Evolutionary conservation across 768 basidiomycete species (phyloP), one percentile per base, ranked within the genome.

Genomic region (Daedaleopsis nitida): DNA sequence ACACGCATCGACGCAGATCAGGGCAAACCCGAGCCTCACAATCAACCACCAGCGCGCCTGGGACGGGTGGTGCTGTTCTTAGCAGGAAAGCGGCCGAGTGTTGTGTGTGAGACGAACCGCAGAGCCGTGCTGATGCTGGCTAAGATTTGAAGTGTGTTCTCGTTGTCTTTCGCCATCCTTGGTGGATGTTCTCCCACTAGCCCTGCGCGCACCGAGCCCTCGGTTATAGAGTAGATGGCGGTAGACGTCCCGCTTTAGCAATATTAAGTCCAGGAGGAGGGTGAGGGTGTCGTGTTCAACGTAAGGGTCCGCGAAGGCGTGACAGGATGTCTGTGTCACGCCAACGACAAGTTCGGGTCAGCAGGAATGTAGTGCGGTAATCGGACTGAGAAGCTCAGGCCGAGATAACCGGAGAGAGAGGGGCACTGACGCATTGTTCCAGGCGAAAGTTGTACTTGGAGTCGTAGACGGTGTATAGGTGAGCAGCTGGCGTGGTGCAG

Each of bases 151-250:
- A 17, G 32, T 49, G 35, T 43, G 51, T 11, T 32, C 9, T 48
- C 32, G 51, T 5, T 32, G 5, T 48, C 8, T n/a, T 58, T 45
- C 42, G 19, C 47, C 13, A 13, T 49, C 47, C 60, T 60, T 49
- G 43, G 53, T 52, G 50, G 55, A 34, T 48, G 66, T n/a, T 50
- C 50, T 42, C 23, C 57, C 43, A 38, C 70, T 66, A 38, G 77
- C 73, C 64, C 78, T 80, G 63, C 86, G 77, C 0, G 91, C 89
- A 52, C 83, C 82, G 0, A 86, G 76, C 5, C 88, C 91, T 50
- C 91, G 80, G 68, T 95, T 95, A 68, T 89, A 94, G 34, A 94
- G 74, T 17, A 94, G 73, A 74, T 94, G 92, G 17, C 88, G 80
- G 69, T 89, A 94, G 3, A 94, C 92, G 13, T 84, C 92, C 39